Conservation (phyloP, 106 monocot species). For the Dendrobium nobile region DNA sequence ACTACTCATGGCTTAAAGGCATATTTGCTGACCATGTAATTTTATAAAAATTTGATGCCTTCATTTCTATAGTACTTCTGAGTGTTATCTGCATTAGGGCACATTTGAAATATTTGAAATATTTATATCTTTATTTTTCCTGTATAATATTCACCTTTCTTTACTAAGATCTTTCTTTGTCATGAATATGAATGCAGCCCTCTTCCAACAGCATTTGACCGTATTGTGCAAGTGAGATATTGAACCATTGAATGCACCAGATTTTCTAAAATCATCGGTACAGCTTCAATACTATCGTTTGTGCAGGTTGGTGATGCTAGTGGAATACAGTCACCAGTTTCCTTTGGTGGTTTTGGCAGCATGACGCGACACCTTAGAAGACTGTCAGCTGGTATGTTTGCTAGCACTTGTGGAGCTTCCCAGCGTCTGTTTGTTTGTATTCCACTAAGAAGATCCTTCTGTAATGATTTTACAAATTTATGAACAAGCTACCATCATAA, state of each 20-base stretch:
- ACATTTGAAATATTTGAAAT: no score
- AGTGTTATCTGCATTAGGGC: no score
- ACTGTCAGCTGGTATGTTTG: slow-evolving; percentile 62
- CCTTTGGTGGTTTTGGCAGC: slow-evolving; percentile 97
- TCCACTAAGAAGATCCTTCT: background rate
- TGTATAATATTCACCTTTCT: background rate
- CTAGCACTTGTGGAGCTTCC: background rate
- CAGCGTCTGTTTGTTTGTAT: background rate
- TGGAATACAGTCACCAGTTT: slow-evolving; percentile 96
- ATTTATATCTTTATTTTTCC: no score
- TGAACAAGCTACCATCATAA: background rate
- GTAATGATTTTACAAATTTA: background rate
- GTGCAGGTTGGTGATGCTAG: slow-evolving; percentile 94
- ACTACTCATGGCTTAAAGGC: no score
- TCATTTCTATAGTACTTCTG: no score
- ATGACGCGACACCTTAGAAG: slow-evolving; percentile 78
- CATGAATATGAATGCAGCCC: slow-evolving; percentile 57
- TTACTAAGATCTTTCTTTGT: slow-evolving; percentile 12
- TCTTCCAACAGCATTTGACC: slow-evolving; percentile 72
- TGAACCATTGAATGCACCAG: background rate
- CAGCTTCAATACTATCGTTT: background rate
- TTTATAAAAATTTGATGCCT: no score
- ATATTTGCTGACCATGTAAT: no score
- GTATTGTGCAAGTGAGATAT: slow-evolving; percentile 66
- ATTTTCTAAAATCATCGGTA: background rate